Base-by-base conservation (phyloP, 2,329 filamentous ascomycete genomes). In the Cladosporium sp. region DNA sequence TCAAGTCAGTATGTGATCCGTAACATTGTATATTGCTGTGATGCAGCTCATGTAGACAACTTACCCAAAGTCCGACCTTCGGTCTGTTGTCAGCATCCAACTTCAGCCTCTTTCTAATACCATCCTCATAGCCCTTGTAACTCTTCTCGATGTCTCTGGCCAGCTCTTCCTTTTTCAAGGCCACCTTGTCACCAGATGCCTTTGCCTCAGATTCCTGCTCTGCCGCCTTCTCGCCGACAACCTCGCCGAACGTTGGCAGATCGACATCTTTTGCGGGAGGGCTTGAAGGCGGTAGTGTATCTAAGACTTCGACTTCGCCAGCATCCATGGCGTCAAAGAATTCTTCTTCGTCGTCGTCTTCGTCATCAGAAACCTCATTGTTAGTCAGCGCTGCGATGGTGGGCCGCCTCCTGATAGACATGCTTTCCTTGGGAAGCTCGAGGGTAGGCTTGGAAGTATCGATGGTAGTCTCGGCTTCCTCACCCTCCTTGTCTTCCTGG, bases 301-400 rank as follows among this genome's bases (percentile, higher is more conserved):
- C 84, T 4, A 88, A 78, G 6, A 95, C 85, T 64, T 96, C 87
- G 15, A 97, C 90, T 67, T 94, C 89, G 13, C 94, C 94, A 40
- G 92, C 90, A 72, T 96, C 94, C 5, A 99, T 88, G 8, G 94
- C 94, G 74, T 99, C 94, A 66, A 97, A 99, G 72, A 99, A 99
- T 70, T 97, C 93, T 53, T 96, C 89, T 48, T 91, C 91, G 34
- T 89, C 88, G 50, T 96, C 89, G 44, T 89, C 91, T 28, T 90
- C 89, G 3, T 91, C 89, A 58, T 92, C 86, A 8, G 90, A 94
- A 25, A 94, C 74, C 28, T 79, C 73, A 36, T 76, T 74, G 58
- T 88, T 85, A n/a, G 79, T 81, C 44, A 93, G 81, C 64, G 89
- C 83, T 28, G 85, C 85, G 40, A 94, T 82, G 0, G 80, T 82